Evolutionary conservation across 169 alveolate genomes (phyloP).

Genomic region (Babesia gibsoni): DNA sequence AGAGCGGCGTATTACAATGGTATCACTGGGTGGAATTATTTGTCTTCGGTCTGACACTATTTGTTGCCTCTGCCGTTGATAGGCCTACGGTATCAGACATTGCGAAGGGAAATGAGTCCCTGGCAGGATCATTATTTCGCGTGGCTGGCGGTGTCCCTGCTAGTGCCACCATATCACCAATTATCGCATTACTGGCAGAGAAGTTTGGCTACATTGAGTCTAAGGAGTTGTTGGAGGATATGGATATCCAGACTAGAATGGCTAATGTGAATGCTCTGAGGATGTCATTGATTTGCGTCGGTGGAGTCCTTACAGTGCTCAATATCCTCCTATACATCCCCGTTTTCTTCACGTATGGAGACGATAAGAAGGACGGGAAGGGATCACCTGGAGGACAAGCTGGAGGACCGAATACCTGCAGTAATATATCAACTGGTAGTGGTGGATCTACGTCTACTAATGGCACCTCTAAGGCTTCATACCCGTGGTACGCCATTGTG

Average conservation of each 20-base stretch:
- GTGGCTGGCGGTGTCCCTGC: slow-evolving; percentile 86
- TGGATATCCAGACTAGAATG: background rate
- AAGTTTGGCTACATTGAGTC: slow-evolving; percentile 67
- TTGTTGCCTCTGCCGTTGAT: slow-evolving; percentile 88
- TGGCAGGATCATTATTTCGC: slow-evolving; percentile 79
- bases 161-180: slow-evolving; percentile 83
- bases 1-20: slow-evolving; percentile 51
- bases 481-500: background rate
- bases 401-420: too few relatives aligned
- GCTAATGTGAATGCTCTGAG: slow-evolving; percentile 16
- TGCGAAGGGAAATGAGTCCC: slow-evolving; percentile 84
- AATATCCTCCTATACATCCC: slow-evolving; percentile 9
- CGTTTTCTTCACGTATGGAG: slow-evolving; percentile 21
- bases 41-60: slow-evolving; percentile 81
- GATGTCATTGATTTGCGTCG: slow-evolving; percentile 12
- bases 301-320: background rate
- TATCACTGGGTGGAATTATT: slow-evolving; percentile 66
- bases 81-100: slow-evolving; percentile 87
- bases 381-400: too few relatives aligned
- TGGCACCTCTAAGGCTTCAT: too few relatives aligned
- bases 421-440: too few relatives aligned
- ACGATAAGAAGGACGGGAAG: too few relatives aligned
- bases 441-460: too few relatives aligned
- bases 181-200: slow-evolving; percentile 85
- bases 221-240: background rate